phyloP scores from a whole-genome alignment of 176 grass and related monocot genomes.

The Coix lacrymajobi region DNA sequence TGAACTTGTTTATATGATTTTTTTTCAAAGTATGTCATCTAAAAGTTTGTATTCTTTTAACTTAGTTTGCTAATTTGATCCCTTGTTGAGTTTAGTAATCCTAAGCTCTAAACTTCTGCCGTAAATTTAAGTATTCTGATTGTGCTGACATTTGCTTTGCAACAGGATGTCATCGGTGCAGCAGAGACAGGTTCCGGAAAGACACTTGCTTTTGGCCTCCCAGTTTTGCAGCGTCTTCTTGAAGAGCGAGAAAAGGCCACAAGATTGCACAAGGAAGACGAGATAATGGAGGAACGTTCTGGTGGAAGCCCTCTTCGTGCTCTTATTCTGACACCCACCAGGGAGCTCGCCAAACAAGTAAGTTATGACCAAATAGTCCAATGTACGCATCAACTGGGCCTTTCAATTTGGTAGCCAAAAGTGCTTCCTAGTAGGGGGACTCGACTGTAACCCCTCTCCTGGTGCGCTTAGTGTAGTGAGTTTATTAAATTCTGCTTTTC shows the following conservation, averaged over 20 bases:
- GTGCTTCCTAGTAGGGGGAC: neutral
- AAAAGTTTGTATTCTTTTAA: neutral
- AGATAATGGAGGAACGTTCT: constrained; percentile 24
- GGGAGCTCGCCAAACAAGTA: constrained; percentile 92
- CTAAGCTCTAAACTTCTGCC: neutral
- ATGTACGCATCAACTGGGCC: neutral
- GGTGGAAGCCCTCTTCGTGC: constrained; percentile 58
- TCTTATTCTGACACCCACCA: constrained; percentile 87
- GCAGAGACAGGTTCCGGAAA: constrained; percentile 96
- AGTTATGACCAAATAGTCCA: neutral
- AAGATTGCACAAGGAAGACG: constrained; percentile 31
- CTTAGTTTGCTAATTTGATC: neutral
- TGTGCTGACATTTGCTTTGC: constrained; percentile 19
- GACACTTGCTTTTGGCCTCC: constrained; percentile 87
- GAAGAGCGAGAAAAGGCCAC: constrained; percentile 74
- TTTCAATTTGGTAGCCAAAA: neutral
- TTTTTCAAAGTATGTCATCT: neutral
- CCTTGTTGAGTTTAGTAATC: neutral
- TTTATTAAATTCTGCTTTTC: neutral
- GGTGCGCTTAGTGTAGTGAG: neutral
- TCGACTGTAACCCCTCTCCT: neutral
- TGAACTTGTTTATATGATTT: neutral
- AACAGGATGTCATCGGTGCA: constrained; percentile 95
- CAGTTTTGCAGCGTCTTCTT: constrained; percentile 81
- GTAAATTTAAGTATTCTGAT: neutral